Percentiles rank a stretch among this genome's conserved stretches.
These are phyloP conservation scores for Actinomortierella ambigua DNA, from an alignment of 371 early-diverging fungal species.

Conservation along the genomic window DNA sequence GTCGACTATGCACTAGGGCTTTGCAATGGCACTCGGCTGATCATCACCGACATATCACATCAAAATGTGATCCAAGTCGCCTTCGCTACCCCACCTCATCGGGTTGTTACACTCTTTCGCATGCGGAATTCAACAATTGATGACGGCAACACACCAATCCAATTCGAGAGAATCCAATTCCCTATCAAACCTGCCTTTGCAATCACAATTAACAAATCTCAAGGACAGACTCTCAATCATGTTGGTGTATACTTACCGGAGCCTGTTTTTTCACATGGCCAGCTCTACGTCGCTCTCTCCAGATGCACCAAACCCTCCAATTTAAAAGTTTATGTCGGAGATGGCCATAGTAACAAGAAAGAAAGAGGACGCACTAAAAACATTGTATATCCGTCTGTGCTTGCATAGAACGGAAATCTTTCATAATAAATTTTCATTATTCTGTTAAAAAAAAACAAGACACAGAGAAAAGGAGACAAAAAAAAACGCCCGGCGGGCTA, in stretches of 20 bases:
- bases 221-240: constrained; percentile 30
- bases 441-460: too few relatives aligned
- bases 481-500: too few relatives aligned
- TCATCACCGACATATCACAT: neutral
- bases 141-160: constrained; percentile 5
- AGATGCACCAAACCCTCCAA: constrained; percentile 2
- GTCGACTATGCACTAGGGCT: constrained; percentile 15
- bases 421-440: too few relatives aligned
- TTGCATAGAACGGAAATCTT: too few relatives aligned
- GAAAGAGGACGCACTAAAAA: neutral
- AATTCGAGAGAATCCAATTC: constrained; percentile 21
- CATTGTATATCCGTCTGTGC: constrained; percentile 2
- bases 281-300: constrained; percentile 31
- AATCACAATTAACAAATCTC: constrained; percentile 43
- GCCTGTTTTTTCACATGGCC: constrained; percentile 25
- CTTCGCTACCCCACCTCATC: neutral
- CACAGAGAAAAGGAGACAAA: too few relatives aligned
- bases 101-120: neutral
- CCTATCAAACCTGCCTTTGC: constrained; percentile 26
- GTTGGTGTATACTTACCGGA: constrained; percentile 17
- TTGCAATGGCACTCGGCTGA: constrained; percentile 27
- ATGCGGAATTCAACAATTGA: constrained; percentile 7
- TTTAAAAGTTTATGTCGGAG: constrained; percentile 3
- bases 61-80: constrained; percentile 3
- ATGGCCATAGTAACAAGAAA: neutral